A percentile compares a stretch with the other conserved stretches of the same genome.
phyloP scores from a whole-genome alignment of 768 basidiomycete genomes.

The Xerocomellus amylosporus region DNA sequence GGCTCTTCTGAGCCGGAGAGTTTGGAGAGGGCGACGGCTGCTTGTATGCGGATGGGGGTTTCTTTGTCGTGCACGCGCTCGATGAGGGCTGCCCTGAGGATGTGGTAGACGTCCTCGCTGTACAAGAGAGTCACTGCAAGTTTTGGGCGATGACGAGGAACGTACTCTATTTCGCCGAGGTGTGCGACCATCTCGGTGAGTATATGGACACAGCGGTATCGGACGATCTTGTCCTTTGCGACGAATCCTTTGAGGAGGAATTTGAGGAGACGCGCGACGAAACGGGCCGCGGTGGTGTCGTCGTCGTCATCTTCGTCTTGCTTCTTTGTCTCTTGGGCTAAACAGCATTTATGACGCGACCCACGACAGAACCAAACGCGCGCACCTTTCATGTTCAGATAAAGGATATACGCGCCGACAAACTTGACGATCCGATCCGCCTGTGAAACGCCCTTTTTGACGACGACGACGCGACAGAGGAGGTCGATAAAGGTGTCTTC shows the following conservation, averaged over 20 bases:
- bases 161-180: constrained; percentile 85
- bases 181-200: constrained; percentile 76
- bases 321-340: constrained; percentile 39
- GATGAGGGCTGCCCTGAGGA: constrained; percentile 60
- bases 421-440: constrained; percentile 84
- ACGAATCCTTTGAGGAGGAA: constrained; percentile 75
- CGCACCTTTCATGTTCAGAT: constrained; percentile 75
- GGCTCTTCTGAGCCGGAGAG: constrained; percentile 69
- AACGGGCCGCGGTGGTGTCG: constrained; percentile 67
- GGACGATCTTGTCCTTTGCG: constrained; percentile 84
- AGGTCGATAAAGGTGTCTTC: constrained; percentile 59
- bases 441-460: constrained; percentile 77
- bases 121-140: neutral
- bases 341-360: neutral
- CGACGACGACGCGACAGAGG: constrained; percentile 56
- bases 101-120: constrained; percentile 74
- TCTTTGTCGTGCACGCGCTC: constrained; percentile 83
- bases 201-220: constrained; percentile 77
- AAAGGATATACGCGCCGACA: constrained; percentile 71
- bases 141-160: neutral
- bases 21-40: constrained; percentile 74
- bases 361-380: neutral
- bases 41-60: constrained; percentile 68
- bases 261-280: constrained; percentile 62
- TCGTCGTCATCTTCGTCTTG: constrained; percentile 50